These are phyloP conservation scores for Mortierella sp. DNA, from an alignment of 371 early-diverging fungal genomes.

Conservation along the genomic window DNA sequence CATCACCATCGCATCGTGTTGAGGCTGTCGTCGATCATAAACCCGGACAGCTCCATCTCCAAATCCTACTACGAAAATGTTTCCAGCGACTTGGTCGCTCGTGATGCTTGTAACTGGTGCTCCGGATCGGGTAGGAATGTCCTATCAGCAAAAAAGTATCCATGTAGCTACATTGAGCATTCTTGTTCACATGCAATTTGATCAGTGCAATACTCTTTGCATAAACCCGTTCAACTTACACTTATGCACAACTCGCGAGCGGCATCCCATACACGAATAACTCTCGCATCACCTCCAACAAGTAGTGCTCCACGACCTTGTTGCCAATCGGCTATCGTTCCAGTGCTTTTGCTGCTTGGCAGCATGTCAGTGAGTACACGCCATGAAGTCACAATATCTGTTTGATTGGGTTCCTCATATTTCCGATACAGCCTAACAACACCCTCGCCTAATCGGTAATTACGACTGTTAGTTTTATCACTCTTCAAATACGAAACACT, in stretches of 20 bases:
- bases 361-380: slow-evolving; percentile 79
- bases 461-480: neutral
- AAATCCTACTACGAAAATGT: slow-evolving; percentile 83
- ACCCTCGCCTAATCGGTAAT: slow-evolving; percentile 73
- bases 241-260: slow-evolving; percentile 80
- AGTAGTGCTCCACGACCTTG: slow-evolving; percentile 77
- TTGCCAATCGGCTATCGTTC: slow-evolving; percentile 85
- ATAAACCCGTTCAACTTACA: slow-evolving; percentile 55
- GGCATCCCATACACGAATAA: slow-evolving; percentile 89
- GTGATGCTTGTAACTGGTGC: slow-evolving; percentile 79
- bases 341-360: slow-evolving; percentile 70
- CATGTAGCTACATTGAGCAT: too few relatives aligned
- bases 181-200: too few relatives aligned
- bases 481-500: neutral
- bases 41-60: slow-evolving; percentile 86
- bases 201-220: neutral
- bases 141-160: slow-evolving; percentile 55
- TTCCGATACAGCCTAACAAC: slow-evolving; percentile 82
- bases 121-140: slow-evolving; percentile 77
- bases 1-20: slow-evolving; percentile 66
- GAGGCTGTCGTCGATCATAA: slow-evolving; percentile 78
- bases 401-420: slow-evolving; percentile 73
- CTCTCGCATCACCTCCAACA: slow-evolving; percentile 79
- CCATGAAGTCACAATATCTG: slow-evolving; percentile 81
- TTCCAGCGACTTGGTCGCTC: slow-evolving; percentile 75